A percentile compares a stretch with the other conserved stretches of the same genome.
phyloP scores from a whole-genome alignment of 2,329 filamentous ascomycete species.

The Venturia pyrina region DNA sequence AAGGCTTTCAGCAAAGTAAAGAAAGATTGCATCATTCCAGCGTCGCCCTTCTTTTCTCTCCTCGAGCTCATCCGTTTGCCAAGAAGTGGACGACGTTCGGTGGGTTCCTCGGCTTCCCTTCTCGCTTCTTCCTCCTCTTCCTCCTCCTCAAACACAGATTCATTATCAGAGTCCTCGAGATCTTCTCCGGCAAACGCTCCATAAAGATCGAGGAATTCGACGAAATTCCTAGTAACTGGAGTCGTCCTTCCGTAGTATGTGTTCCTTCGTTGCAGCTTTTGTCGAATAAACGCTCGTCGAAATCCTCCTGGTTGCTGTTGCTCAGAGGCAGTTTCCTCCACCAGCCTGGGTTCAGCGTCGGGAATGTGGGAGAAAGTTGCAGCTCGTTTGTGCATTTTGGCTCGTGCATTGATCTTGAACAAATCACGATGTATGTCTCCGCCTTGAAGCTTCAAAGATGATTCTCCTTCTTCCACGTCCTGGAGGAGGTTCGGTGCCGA shows the following conservation, averaged over 20 bases:
- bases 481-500: constrained; percentile 4
- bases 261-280: constrained; percentile 27
- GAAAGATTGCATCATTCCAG: constrained; percentile 62
- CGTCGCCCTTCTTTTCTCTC: constrained; percentile 42
- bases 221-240: constrained; percentile 58
- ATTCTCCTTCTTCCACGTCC: constrained; percentile 33
- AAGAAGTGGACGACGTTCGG: constrained; percentile 53
- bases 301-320: constrained; percentile 44
- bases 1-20: constrained; percentile 73
- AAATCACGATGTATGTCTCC: constrained; percentile 72
- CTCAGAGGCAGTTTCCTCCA: constrained; percentile 31
- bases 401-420: constrained; percentile 57
- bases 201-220: constrained; percentile 67
- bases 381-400: constrained; percentile 43
- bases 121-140: constrained; percentile 24
- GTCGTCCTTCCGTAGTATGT: constrained; percentile 32
- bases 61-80: constrained; percentile 43
- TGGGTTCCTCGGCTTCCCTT: constrained; percentile 16
- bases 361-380: constrained; percentile 55
- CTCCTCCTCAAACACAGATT: constrained; percentile 45
- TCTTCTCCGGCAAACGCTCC: constrained; percentile 70
- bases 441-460: constrained; percentile 61
- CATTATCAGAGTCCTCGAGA: constrained; percentile 47
- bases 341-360: constrained; percentile 14
- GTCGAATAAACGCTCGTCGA: constrained; percentile 41